Evolutionary conservation across 202 grass and related monocot genomes (phyloP), one percentile per base, ranked within the genome.

Genomic region (Musa balbisiana): DNA sequence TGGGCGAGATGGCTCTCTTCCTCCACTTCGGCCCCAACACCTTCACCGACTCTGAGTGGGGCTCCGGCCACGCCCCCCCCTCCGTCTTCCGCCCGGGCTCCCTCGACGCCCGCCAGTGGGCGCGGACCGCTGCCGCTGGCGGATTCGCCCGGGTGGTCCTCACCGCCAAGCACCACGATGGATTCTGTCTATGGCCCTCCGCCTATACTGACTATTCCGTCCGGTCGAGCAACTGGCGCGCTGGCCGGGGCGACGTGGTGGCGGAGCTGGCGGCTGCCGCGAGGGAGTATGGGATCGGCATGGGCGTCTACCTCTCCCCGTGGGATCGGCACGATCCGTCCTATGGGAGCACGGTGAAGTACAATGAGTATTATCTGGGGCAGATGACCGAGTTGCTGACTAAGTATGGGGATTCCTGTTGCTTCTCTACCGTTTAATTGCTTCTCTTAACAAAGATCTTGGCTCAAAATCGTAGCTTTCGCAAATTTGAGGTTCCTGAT

Each of bases 161-260:
- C 65, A 97, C 94, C 43, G 82, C 90, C 71, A 97, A 97, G 79
- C 90, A 97, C 83, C 94, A 93, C 77, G 94, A 97, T 21, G 94
- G 94, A 10, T 93, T 97, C 86, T 97, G 94, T 80, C 94, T 97
- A 74, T 97, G 94, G 94, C 94, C 90, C 11, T 97, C 94, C 23
- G 84, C 86, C 29, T 92, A 93, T 43, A 91, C 94, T 53, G 60
- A 93, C 12, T 97, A 97, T 73, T 93, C 94, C 10, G 86, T 97
- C 49, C 54, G 81, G 78, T 88, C 86, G 49, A 91, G 86, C n/a
- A 86, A 86, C 51, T 97, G 94, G 94, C 80, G 78, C 53, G 67
- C 25, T 10, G 90, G 94, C 24, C 43, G 16, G 9, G 94, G 94
- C 69, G 94, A 98, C 56, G 85, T 98, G 56, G 83, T 98, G 60